Conservation (phyloP, 208 protist genomes). For the Leishmania tropica region DNA sequence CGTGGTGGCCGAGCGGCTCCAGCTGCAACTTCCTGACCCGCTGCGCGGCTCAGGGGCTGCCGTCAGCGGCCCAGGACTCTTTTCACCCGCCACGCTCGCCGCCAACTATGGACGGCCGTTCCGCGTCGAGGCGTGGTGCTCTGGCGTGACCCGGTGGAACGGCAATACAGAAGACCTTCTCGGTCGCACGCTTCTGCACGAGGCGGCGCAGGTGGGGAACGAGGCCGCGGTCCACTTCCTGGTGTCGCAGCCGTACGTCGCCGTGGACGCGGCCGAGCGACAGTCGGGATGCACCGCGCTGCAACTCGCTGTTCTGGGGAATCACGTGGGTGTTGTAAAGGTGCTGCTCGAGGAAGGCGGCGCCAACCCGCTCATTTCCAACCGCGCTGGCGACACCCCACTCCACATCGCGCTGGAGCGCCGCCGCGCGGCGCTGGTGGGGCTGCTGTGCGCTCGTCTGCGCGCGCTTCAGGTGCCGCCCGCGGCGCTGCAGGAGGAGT, state of each 20-base stretch:
- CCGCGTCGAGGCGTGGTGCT: slow-evolving; percentile 28
- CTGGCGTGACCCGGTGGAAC: slow-evolving; percentile 70
- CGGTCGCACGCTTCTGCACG: slow-evolving; percentile 78
- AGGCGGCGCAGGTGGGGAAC: slow-evolving; percentile 57
- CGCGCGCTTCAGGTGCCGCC: slow-evolving; percentile 32
- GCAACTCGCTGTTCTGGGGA: slow-evolving; percentile 59
- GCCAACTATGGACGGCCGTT: slow-evolving; percentile 39
- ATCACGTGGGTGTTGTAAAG: slow-evolving; percentile 43
- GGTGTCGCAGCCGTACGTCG: slow-evolving; percentile 59
- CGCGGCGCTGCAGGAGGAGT: slow-evolving; percentile 17
- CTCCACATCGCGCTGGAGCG: slow-evolving; percentile 69
- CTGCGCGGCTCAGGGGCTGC: slow-evolving; percentile 14
- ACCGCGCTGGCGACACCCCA: slow-evolving; percentile 50
- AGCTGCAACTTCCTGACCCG: slow-evolving; percentile 52
- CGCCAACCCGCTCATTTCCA: slow-evolving; percentile 29
- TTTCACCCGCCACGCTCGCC: slow-evolving; percentile 20
- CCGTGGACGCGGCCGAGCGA: slow-evolving; percentile 49
- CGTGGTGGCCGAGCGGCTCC: slow-evolving; percentile 63
- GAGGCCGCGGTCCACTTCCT: slow-evolving; percentile 61
- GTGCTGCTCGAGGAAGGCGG: slow-evolving; percentile 49
- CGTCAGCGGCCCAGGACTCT: slow-evolving; percentile 10
- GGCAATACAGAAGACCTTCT: slow-evolving; percentile 73
- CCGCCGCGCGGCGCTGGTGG: slow-evolving; percentile 49
- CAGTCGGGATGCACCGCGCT: slow-evolving; percentile 62
- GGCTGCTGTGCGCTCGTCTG: slow-evolving; percentile 56